phyloP scores from a whole-genome alignment of 441 rosid genomes.

The Aleurites moluccanus region DNA sequence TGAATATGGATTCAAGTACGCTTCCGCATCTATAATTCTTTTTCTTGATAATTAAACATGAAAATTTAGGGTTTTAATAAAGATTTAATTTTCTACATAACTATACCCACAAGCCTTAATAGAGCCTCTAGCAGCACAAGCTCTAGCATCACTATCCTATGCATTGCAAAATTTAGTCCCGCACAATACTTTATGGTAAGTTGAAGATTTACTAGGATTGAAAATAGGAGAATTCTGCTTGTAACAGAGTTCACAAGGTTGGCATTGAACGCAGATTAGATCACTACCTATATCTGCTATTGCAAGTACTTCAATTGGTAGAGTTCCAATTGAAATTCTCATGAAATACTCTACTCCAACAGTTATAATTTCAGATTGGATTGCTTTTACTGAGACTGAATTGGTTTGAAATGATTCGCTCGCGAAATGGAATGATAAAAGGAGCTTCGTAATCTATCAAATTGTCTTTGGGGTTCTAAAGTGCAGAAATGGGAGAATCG shows the following conservation, averaged over 20 bases:
- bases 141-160: constrained; percentile 43
- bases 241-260: constrained; percentile 74
- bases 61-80: no score
- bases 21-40: no score
- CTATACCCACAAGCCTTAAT: constrained; percentile 52
- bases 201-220: constrained; percentile 55
- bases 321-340: constrained; percentile 77
- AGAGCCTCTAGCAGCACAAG: constrained; percentile 33
- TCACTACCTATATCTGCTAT: constrained; percentile 91
- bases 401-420: constrained; percentile 25
- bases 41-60: no score
- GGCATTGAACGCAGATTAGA: constrained; percentile 77
- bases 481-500: constrained; percentile 59
- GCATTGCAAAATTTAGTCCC: constrained; percentile 52
- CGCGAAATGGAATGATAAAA: constrained; percentile 53
- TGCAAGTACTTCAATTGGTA: constrained; percentile 50
- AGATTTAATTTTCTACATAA: no score
- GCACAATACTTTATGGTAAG: constrained; percentile 45
- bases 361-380: constrained; percentile 55
- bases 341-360: constrained; percentile 82
- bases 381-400: constrained; percentile 13
- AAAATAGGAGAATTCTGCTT: constrained; percentile 69
- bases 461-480: constrained; percentile 41
- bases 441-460: constrained; percentile 38
- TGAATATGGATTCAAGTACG: no score